These are phyloP conservation scores for Pestalotiopsis sp. DNA, from an alignment of 2,329 filamentous ascomycete genomes.

Conservation along the genomic window DNA sequence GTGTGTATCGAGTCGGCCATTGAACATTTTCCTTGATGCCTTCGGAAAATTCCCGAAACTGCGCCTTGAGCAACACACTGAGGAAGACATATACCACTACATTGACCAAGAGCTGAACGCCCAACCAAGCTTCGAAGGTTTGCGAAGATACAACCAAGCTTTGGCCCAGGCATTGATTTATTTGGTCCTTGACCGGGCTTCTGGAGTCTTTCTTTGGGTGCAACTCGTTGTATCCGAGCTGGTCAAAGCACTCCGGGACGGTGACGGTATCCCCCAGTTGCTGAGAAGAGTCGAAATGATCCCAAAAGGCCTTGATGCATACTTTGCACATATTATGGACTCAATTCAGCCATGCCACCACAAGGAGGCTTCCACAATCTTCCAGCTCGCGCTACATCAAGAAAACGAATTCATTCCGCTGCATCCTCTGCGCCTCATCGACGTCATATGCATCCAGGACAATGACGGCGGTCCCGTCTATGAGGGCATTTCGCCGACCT, in stretches of 20 bases:
- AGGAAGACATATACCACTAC: neutral
- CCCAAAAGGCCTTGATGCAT: neutral
- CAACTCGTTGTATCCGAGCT: neutral
- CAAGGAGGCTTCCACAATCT: neutral
- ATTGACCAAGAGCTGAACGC: neutral
- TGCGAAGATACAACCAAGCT: neutral
- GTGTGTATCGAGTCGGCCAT: neutral
- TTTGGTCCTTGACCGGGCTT: neutral
- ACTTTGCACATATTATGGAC: neutral
- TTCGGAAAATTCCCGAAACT: neutral
- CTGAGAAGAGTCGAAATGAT: neutral
- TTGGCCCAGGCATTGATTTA: neutral
- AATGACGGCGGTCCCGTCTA: accelerated
- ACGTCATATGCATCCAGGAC: neutral
- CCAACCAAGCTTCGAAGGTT: neutral
- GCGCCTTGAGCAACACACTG: neutral
- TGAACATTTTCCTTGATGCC: neutral
- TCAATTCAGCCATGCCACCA: neutral
- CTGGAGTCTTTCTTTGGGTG: neutral
- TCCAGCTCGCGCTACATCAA: neutral
- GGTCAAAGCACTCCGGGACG: neutral
- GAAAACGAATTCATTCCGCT: neutral
- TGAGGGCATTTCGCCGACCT: accelerated
- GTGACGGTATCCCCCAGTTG: neutral
- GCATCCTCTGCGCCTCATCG: neutral